Base-by-base conservation (phyloP, 2,329 filamentous ascomycete genomes). In the Xenosphaeropsis pyriputrescens region DNA sequence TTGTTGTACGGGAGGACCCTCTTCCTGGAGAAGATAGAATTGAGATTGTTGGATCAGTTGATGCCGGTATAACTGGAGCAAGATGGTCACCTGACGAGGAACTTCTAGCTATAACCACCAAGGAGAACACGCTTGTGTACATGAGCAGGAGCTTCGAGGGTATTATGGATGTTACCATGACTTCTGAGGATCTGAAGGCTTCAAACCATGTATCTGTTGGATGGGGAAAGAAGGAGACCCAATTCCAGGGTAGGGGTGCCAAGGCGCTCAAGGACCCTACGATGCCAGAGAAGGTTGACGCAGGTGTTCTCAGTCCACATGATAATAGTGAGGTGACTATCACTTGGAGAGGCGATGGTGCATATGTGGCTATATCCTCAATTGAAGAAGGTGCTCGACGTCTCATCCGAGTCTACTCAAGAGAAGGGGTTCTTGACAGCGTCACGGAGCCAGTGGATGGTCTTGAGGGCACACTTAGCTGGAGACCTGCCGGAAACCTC, bases 141-240 rank as follows among this genome's bases (percentile, higher is more conserved):
- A 95, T 98, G 89, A 94, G 86, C 39, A 73, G 86, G 44, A 76
- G 79, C 18, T 93, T 96, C 47, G 89, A 96, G 48, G 79, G 79
- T 40, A 75, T 93, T 32, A 74, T 81, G 26, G 82, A 88, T 57
- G 69, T 83, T 37, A 63, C 68, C 26, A 75, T 96, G 57, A 74
- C 72, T 0, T 55, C 65, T 0, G 84, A 88, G 33, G 89, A 93
- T 58, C 70, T 93, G 45, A 81, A 81, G 49, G 74, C 76, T n/a
- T 96, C 82, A 18, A 91, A 80, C 56, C 88, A 95, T 63, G 91
- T 95, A 40, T 93, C 86, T 15, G 89, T 98, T 16, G 91, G 91
- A 36, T 98, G 91, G 91, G 91, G 91, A 42, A 96, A 96, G 64
- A 85, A 83, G 55, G 91, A 98, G 60, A 98, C 91, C 0, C 91